Evolutionary conservation across 2,329 filamentous ascomycete genomes (phyloP), one percentile per base, ranked within the genome.

Genomic region (Fusarium buharicum): DNA sequence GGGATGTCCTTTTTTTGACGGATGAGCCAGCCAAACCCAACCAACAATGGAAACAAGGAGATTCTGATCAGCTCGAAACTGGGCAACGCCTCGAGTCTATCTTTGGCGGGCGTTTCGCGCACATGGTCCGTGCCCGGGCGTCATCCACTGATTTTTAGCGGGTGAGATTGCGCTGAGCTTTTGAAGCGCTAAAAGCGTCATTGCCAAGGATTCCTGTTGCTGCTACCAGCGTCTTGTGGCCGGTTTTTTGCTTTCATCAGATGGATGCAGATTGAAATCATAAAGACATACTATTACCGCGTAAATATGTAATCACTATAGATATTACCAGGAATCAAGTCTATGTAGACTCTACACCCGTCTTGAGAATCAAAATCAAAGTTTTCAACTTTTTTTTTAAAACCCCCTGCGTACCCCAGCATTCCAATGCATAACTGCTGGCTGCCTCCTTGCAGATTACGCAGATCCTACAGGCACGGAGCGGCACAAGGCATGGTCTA

Each of bases 181-280:
- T 53, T 54, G 44, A 33, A 62, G 64, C 61, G 55, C 61, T 53
- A 64, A 61, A 30, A 40, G 57, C 60, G 50, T 64, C 61, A 64
- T 57, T 49, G 43, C 38, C 61, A 57, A 57, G 55, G 60, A 27
- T 46, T 28, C 27, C 36, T 14, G 20, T n/a, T 45, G 47, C 51
- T 50, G 46, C 38, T 48, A 44, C 34, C 41, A 49, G 46, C 30
- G 60, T 48, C 40, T 40, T 50, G 51, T 48, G 38, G 10, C 46
- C 31, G 50, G 47, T 64, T 51, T 52, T 56, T 52, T 51, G 28
- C n/a, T 16, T 20, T 45, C 12, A 27, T 44, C 20, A 39, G 39
- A 18, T 34, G 44, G 39, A 18, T 34, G 44, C 45, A 37, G 37
- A 43, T 59, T 56, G 55, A 63, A 52, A 57, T 55, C 55, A 64